Evolutionary conservation across 768 basidiomycete genomes (phyloP), one percentile per base, ranked within the genome.

Genomic region (Lentinula guzmanii): DNA sequence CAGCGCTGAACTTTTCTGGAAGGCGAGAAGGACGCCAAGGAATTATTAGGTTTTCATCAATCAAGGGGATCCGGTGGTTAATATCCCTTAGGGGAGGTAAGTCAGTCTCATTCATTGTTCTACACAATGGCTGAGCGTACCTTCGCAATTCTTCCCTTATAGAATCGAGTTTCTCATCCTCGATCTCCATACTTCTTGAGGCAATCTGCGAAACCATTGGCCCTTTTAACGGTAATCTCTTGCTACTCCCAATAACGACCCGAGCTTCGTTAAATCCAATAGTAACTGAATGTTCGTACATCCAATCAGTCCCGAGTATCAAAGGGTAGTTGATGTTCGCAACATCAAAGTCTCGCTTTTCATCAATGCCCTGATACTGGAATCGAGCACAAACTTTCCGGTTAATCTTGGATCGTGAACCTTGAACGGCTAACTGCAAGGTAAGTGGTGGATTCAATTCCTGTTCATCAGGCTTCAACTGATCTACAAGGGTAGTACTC

Each of bases 271-370:
- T 72, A 9, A 75, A 63, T 0, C 70, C 74, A 2, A 75, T 41
- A 0, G 62, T 62, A 1, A 75, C 65, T 7, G 67, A 33, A 39
- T 77, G 71, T 15, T 75, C 72, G 42, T 67, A 74, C n/a, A 74
- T 16, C 61, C 70, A 75, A 0, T 69, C 75, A 0, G 74, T 76
- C 0, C 77, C 72, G 0, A 79, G 63, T 3, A 78, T 75, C 0
- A 75, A 3, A n/a, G 81, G 71, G 41, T 80, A 79, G 2, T 64
- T 69, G 0, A 79, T 7, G 52, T 80, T 80, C 0, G 72, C 69
- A 0, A 79, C 63, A 61, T 80, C 70, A 51, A 80, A 78, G 2
- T 68, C 62, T 0, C 69, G 42, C 9, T 5, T 7, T 10, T 48
- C 58, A 6, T 21, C 5, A 8, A 70, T 71, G 0, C 34, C 18